Base-by-base conservation (phyloP, 1,139 yeast species). In the Blastobotrys petasosporus region DNA sequence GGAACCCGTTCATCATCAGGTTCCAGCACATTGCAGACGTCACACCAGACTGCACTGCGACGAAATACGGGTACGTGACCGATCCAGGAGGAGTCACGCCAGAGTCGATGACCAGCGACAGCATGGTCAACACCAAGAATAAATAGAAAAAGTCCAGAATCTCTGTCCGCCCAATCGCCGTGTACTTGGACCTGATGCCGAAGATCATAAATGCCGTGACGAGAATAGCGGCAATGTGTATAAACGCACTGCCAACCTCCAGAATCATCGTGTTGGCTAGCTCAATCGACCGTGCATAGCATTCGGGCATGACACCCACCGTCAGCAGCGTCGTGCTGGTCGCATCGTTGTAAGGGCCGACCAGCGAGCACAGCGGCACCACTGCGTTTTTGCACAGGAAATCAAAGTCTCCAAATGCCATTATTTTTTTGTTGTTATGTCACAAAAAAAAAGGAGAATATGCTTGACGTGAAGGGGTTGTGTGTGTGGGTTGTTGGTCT, bases 11-110 rank as follows among this genome's bases (percentile, higher is more conserved):
- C 49, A 79, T 71, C 60, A 85, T 67, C 48, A 90, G 66, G 40
- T 84, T 67, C 69, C 82, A 73, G 59, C 94, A 84, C 32, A 80
- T 73, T 0, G 87, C 82, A 16, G 88, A 79, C 0, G 84, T 75
- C 15, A 85, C 57, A 0, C 94, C 96, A 12, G 83, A 63, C 64
- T 90, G 97, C 2, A 81, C 73, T 11, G 94, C 78, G 9, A 86
- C 97, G 64, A 88, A 83, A 64, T 85, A 88, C 0, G 88, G 84
- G 62, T 80, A 90, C 9, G 86, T 72, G 3, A 61, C 59, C 2
- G 92, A 77, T 3, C 90, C 83, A 1, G 95, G 94, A 2, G 97
- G 95, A 16, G 86, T 76, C 3, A 90, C 97, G 28, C 97, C 97
- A 55, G 94, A 82, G 61, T 90, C 96, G 12, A 87, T 92, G 33